These are phyloP conservation scores for Tilletia indica DNA, from an alignment of 1,284 basidiomycete species.

Conservation along the genomic window DNA sequence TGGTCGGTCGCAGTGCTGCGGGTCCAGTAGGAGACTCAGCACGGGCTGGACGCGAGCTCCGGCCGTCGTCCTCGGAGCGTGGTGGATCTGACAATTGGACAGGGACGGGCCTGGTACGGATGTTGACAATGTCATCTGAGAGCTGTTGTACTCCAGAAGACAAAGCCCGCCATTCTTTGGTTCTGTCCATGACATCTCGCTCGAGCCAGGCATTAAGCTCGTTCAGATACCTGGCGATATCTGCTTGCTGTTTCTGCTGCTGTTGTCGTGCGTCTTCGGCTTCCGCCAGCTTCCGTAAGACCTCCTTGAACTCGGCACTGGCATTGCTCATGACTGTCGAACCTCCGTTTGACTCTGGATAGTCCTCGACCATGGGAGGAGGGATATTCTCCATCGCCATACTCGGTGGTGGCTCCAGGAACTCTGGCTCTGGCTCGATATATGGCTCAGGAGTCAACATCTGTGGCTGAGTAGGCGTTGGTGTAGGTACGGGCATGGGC, in stretches of 20 bases:
- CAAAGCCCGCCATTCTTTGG: constrained; percentile 43
- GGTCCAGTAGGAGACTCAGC: constrained; percentile 10
- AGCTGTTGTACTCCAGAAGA: constrained; percentile 42
- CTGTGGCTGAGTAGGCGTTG: neutral
- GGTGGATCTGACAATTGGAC: constrained; percentile 6
- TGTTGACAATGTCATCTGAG: constrained; percentile 32
- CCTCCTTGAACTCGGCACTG: constrained; percentile 31
- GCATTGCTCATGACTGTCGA: constrained; percentile 8
- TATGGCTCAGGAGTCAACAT: no score
- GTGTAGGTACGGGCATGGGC: neutral
- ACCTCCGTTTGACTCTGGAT: neutral
- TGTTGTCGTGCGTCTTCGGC: constrained; percentile 39
- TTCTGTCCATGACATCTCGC: constrained; percentile 40
- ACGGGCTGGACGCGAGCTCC: constrained; percentile 7
- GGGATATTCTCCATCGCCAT: neutral
- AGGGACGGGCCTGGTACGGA: neutral
- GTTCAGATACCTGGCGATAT: constrained; percentile 49
- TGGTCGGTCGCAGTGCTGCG: constrained; percentile 3
- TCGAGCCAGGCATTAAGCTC: constrained; percentile 50
- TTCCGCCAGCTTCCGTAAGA: constrained; percentile 39
- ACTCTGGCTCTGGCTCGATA: no score
- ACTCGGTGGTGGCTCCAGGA: neutral
- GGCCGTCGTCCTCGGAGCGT: neutral
- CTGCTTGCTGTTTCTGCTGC: constrained; percentile 41
- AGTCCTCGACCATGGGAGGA: constrained; percentile 18